phyloP scores from a whole-genome alignment of 2,329 filamentous ascomycete genomes.

The Pseudogymnoascus sp. region DNA sequence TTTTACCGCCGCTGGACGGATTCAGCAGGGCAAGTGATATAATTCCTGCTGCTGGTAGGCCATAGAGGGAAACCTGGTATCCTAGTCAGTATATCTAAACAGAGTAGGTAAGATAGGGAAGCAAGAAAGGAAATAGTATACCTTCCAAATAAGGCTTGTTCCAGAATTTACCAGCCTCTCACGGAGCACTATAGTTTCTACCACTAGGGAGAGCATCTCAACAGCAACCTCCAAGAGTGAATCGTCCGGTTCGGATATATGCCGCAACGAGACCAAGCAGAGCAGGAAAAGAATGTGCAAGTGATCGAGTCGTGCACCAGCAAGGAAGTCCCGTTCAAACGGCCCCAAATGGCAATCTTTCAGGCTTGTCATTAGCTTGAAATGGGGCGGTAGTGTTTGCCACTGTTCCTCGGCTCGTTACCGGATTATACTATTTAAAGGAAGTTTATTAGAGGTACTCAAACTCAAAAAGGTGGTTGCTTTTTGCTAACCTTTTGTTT shows the following conservation, averaged over 20 bases:
- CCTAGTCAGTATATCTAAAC: slow-evolving; percentile 12
- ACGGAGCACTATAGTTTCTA: slow-evolving; percentile 28
- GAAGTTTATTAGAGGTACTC: not conserved
- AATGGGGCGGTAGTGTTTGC: slow-evolving; percentile 25
- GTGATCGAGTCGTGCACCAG: slow-evolving; percentile 30
- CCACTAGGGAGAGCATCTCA: slow-evolving; percentile 28
- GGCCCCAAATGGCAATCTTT: slow-evolving; percentile 19
- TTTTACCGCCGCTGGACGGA: slow-evolving; percentile 13
- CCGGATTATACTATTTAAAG: slow-evolving; percentile 19
- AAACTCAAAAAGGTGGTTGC: not conserved
- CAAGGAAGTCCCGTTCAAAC: slow-evolving; percentile 31
- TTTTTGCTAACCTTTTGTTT: slow-evolving; percentile 18
- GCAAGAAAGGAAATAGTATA: not conserved
- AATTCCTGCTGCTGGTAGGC: slow-evolving; percentile 33
- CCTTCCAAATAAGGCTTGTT: slow-evolving; percentile 23
- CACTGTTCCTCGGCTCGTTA: slow-evolving; percentile 23
- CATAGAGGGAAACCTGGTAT: slow-evolving; percentile 30
- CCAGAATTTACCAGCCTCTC: slow-evolving; percentile 32
- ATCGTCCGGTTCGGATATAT: slow-evolving; percentile 24
- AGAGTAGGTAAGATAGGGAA: slow-evolving; percentile 11
- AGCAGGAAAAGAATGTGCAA: slow-evolving; percentile 32
- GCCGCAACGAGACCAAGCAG: slow-evolving; percentile 23
- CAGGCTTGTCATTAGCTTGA: slow-evolving; percentile 20
- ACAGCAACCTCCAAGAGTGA: slow-evolving; percentile 25
- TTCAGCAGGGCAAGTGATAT: slow-evolving; percentile 27